Evolutionary conservation across 352 stramenopile genomes (phyloP).

Genomic region (Pythium brachiatum): DNA sequence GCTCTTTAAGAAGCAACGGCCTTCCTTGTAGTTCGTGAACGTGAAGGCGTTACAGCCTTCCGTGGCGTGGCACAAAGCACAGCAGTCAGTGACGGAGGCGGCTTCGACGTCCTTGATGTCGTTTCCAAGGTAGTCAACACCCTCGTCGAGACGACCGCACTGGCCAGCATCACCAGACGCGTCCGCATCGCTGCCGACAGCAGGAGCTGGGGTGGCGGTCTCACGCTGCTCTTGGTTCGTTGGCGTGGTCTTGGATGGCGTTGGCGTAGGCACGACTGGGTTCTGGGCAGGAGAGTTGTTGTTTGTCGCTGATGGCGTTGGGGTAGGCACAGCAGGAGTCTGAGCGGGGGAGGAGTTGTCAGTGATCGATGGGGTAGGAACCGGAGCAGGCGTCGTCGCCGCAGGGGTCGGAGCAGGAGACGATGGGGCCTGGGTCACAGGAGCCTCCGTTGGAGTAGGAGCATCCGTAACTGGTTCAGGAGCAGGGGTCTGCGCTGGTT

Average conservation of each 20-base stretch:
- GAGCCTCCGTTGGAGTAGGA: not conserved
- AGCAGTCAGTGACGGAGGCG: slow-evolving; percentile 25
- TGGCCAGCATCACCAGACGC: not conserved
- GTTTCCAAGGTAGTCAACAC: slow-evolving; percentile 37
- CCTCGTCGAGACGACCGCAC: slow-evolving; percentile 23
- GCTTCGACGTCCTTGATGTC: slow-evolving; percentile 26
- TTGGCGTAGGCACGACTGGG: slow-evolving; percentile 15
- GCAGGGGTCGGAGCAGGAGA: not conserved
- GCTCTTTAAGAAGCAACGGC: slow-evolving; percentile 35
- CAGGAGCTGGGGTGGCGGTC: slow-evolving; percentile 4
- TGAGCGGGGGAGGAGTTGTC: not conserved
- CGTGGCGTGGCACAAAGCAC: slow-evolving; percentile 25
- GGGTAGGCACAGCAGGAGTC: not conserved
- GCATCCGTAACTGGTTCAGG: slow-evolving; percentile 1
- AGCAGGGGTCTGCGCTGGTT: slow-evolving; percentile 5
- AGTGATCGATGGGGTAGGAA: not conserved
- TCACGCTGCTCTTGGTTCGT: not conserved
- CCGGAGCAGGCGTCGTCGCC: not conserved
- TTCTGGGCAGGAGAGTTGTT: slow-evolving; percentile 6
- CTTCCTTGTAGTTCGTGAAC: slow-evolving; percentile 26
- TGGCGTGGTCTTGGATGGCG: not conserved
- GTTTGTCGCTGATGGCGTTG: not conserved
- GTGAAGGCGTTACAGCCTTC: slow-evolving; percentile 29
- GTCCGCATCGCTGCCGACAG: not conserved
- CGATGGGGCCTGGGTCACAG: not conserved